Conservation (phyloP, 2,329 filamentous ascomycete species). For the Reticulascus tulasneorum region DNA sequence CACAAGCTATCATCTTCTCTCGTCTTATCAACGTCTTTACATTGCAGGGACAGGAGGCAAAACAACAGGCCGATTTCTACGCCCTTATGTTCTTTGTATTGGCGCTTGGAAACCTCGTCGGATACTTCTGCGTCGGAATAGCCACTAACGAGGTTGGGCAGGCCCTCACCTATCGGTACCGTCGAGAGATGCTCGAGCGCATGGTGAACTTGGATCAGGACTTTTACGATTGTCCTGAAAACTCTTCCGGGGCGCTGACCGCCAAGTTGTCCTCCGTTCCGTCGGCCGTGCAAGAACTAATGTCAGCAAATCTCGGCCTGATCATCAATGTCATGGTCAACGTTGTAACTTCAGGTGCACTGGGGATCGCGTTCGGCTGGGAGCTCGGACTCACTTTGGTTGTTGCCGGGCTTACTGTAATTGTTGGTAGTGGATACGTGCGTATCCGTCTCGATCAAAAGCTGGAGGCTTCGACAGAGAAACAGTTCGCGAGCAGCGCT, state of each 20-base stretch:
- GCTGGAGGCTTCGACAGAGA: slow-evolving; percentile 31
- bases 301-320: slow-evolving; percentile 37
- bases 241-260: slow-evolving; percentile 28
- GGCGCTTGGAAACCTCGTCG: slow-evolving; percentile 16
- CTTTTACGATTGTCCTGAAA: slow-evolving; percentile 29
- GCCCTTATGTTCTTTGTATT: slow-evolving; percentile 25
- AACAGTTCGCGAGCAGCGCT: slow-evolving; percentile 34
- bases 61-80: slow-evolving; percentile 33
- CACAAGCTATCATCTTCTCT: slow-evolving; percentile 37
- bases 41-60: slow-evolving; percentile 11
- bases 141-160: slow-evolving; percentile 14
- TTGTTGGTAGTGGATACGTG: slow-evolving; percentile 35
- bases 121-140: slow-evolving; percentile 17
- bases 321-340: slow-evolving; percentile 37
- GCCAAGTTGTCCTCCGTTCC: slow-evolving; percentile 25
- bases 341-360: slow-evolving; percentile 31
- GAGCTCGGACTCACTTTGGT: slow-evolving; percentile 40
- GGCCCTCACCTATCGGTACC: slow-evolving; percentile 17
- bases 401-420: slow-evolving; percentile 35
- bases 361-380: slow-evolving; percentile 39
- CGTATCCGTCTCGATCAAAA: slow-evolving; percentile 39
- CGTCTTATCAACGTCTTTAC: slow-evolving; percentile 36
- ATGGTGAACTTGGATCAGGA: slow-evolving; percentile 36
- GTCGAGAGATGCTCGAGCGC: slow-evolving; percentile 20
- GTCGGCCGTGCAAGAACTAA: slow-evolving; percentile 40